Percentiles rank a stretch among this genome's conserved stretches.
phyloP scores from a whole-genome alignment of 1,284 basidiomycete genomes.

The Mycena sp. region DNA sequence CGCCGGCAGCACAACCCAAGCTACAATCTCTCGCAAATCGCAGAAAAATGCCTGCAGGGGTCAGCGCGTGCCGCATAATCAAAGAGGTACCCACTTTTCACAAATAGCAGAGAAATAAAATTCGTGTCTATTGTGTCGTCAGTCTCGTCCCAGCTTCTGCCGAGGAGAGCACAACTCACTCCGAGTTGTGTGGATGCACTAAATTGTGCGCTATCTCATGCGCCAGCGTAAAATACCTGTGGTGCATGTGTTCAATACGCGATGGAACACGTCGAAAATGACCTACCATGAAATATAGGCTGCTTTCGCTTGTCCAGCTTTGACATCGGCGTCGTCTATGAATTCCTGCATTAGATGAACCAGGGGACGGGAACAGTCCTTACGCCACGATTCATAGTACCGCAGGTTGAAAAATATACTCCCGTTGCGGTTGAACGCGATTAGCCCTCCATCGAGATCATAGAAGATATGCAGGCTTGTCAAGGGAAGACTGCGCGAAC shows the following conservation, averaged over 20 bases:
- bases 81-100: constrained; percentile 60
- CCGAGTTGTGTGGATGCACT: constrained; percentile 81
- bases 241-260: background rate
- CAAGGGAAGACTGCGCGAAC: constrained; percentile 58
- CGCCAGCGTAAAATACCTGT: constrained; percentile 90
- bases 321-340: constrained; percentile 79
- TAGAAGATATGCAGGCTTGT: constrained; percentile 89
- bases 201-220: constrained; percentile 93
- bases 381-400: constrained; percentile 91
- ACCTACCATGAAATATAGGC: constrained; percentile 85
- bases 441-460: constrained; percentile 83
- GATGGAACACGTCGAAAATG: constrained; percentile 5
- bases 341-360: constrained; percentile 20
- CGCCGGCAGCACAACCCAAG: no score
- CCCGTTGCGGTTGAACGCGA: constrained; percentile 94
- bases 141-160: background rate
- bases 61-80: background rate
- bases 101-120: constrained; percentile 95
- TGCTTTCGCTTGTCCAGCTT: constrained; percentile 64
- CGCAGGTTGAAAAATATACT: constrained; percentile 92
- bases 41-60: constrained; percentile 23
- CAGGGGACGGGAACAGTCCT: constrained; percentile 46
- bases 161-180: constrained; percentile 43
- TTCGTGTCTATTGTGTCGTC: constrained; percentile 63
- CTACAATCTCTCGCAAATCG: constrained; percentile 23